Percentiles rank a stretch among this genome's conserved stretches.
phyloP scores from a whole-genome alignment of 768 basidiomycete species.

The Collybia sordida region DNA sequence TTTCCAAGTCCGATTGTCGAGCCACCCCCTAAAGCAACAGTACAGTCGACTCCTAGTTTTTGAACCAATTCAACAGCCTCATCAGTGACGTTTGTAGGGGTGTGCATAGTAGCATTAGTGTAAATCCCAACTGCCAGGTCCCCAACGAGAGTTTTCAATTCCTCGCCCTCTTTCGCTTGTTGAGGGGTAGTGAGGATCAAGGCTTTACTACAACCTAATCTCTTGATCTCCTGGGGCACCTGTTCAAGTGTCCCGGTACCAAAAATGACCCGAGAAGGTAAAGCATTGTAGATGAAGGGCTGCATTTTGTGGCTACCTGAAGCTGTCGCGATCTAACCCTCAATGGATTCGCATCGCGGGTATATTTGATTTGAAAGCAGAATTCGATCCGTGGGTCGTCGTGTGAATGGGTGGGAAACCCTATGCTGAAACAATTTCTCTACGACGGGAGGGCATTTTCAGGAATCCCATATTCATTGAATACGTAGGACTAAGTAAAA shows the following conservation, averaged over 20 bases:
- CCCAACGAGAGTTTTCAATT: conserved; percentile 14
- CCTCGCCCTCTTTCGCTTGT: conserved; percentile 26
- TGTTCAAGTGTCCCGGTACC: conserved; percentile 31
- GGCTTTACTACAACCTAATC: conserved; percentile 29
- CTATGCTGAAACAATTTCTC: too few relatives aligned
- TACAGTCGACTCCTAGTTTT: conserved; percentile 29
- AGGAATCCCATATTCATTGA: too few relatives aligned
- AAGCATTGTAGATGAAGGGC: conserved; percentile 35
- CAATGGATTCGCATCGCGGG: too few relatives aligned
- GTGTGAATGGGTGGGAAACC: too few relatives aligned
- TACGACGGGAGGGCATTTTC: too few relatives aligned
- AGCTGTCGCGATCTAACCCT: too few relatives aligned
- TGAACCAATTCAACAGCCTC: conserved; percentile 26
- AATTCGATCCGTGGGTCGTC: too few relatives aligned
- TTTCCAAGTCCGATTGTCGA: conserved; percentile 38
- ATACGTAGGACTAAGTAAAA: too few relatives aligned
- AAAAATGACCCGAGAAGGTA: conserved; percentile 37
- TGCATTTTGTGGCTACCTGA: conserved; percentile 18
- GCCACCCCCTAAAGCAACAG: conserved; percentile 37
- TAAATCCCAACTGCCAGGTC: conserved; percentile 29
- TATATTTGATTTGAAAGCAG: too few relatives aligned
- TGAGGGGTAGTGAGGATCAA: conserved; percentile 33
- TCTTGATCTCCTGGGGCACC: conserved; percentile 27
- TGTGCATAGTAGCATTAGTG: conserved; percentile 40
- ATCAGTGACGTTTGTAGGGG: conserved; percentile 34